These are phyloP conservation scores for Globomyces sp. DNA, from an alignment of 371 early-diverging fungal species.

Conservation along the genomic window DNA sequence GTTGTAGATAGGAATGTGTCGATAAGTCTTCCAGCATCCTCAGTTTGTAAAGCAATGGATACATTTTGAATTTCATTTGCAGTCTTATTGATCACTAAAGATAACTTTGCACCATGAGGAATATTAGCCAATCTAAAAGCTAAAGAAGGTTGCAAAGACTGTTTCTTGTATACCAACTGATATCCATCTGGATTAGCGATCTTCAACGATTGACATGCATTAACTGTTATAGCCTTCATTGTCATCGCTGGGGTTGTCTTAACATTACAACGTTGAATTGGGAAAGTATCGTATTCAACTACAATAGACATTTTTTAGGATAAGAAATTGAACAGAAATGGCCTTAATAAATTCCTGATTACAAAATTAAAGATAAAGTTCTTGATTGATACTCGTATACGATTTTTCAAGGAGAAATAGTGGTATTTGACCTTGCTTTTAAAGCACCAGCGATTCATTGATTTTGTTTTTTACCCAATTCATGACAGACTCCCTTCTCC, in stretches of 20 bases:
- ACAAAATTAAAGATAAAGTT: too few relatives aligned
- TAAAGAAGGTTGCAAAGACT: conserved; percentile 51
- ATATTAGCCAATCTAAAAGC: conserved; percentile 61
- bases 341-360: too few relatives aligned
- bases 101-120: conserved; percentile 58
- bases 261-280: conserved; percentile 16
- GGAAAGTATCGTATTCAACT: conserved; percentile 14
- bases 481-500: too few relatives aligned
- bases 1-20: conserved; percentile 38
- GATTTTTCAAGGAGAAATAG: too few relatives aligned
- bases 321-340: too few relatives aligned
- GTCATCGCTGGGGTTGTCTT: conserved; percentile 43
- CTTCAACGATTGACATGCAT: conserved; percentile 31
- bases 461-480: neutral
- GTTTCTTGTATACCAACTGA: conserved; percentile 36
- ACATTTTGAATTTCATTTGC: neutral
- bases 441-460: too few relatives aligned
- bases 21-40: conserved; percentile 49
- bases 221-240: conserved; percentile 30
- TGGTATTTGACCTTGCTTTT: too few relatives aligned
- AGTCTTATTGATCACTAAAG: conserved; percentile 34
- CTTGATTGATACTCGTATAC: too few relatives aligned
- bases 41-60: conserved; percentile 58
- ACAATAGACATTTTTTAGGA: neutral
- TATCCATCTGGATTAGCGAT: conserved; percentile 22